Conservation (phyloP, 495 filamentous ascomycete species). For the Bacidia gigantensis region DNA sequence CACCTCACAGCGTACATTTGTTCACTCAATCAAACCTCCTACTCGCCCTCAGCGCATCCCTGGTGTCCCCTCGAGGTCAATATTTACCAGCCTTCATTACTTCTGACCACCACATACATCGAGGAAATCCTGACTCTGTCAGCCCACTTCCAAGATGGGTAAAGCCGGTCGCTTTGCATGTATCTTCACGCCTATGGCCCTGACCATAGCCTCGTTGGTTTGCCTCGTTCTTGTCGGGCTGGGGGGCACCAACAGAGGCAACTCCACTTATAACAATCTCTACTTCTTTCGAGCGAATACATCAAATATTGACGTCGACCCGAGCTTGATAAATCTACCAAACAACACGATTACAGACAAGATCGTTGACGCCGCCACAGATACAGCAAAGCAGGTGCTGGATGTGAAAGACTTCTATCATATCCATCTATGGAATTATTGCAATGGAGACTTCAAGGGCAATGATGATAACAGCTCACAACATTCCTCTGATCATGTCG, state of each 20-base stretch:
- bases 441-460: slow-evolving; percentile 40
- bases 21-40: too few species aligned
- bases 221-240: slow-evolving; percentile 59
- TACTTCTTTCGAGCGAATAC: slow-evolving; percentile 57
- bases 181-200: slow-evolving; percentile 64
- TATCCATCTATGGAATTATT: slow-evolving; percentile 80
- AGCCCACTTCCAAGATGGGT: slow-evolving; percentile 42
- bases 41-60: too few species aligned
- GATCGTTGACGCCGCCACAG: slow-evolving; percentile 30
- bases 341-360: slow-evolving; percentile 25
- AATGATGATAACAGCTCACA: slow-evolving; percentile 33
- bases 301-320: slow-evolving; percentile 17
- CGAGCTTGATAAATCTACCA: slow-evolving; percentile 18
- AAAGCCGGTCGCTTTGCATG: slow-evolving; percentile 66
- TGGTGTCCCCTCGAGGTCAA: too few species aligned
- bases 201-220: slow-evolving; percentile 59
- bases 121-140: too few species aligned
- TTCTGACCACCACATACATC: too few species aligned
- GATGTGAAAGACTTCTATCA: slow-evolving; percentile 65
- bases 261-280: slow-evolving; percentile 33
- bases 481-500: slow-evolving; percentile 22
- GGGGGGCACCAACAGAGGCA: slow-evolving; percentile 54
- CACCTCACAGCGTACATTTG: too few species aligned
- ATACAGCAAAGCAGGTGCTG: slow-evolving; percentile 29
- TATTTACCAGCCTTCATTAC: too few species aligned